Conservation (phyloP, 192 early-diverging fungal genomes). For the Backusella sp. region DNA sequence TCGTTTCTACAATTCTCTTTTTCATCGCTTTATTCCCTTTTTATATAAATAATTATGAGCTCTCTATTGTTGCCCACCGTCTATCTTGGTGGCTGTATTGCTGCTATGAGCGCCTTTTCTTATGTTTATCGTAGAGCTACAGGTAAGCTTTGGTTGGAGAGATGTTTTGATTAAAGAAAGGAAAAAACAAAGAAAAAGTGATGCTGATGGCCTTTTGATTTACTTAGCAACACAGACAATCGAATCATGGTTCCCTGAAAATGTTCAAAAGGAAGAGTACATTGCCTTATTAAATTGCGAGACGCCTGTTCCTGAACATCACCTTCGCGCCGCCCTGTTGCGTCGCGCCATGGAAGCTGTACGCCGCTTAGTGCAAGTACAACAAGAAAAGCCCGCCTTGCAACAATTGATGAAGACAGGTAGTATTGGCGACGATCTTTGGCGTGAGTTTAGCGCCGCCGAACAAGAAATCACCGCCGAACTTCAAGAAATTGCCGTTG, state of each 20-base stretch:
- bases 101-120: conserved; percentile 40
- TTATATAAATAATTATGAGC: conserved; percentile 16
- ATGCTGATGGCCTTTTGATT: background rate
- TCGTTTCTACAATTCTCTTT: background rate
- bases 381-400: conserved; percentile 79
- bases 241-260: conserved; percentile 69
- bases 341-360: conserved; percentile 81
- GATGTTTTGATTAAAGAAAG: no score
- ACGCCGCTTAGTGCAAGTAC: conserved; percentile 66
- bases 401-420: conserved; percentile 73
- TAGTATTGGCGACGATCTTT: conserved; percentile 79
- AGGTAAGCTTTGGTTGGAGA: conserved; percentile 16
- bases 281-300: conserved; percentile 58
- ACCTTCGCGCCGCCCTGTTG: conserved; percentile 73
- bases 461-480: conserved; percentile 81
- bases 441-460: conserved; percentile 70
- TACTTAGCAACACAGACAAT: conserved; percentile 39
- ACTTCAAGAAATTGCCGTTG: conserved; percentile 74
- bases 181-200: background rate
- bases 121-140: conserved; percentile 34
- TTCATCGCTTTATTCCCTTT: background rate
- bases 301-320: conserved; percentile 54
- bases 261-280: conserved; percentile 63
- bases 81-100: conserved; percentile 41
- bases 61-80: conserved; percentile 34